Base-by-base conservation (phyloP, 2,329 filamentous ascomycete species). In the Penicillium sp. region DNA sequence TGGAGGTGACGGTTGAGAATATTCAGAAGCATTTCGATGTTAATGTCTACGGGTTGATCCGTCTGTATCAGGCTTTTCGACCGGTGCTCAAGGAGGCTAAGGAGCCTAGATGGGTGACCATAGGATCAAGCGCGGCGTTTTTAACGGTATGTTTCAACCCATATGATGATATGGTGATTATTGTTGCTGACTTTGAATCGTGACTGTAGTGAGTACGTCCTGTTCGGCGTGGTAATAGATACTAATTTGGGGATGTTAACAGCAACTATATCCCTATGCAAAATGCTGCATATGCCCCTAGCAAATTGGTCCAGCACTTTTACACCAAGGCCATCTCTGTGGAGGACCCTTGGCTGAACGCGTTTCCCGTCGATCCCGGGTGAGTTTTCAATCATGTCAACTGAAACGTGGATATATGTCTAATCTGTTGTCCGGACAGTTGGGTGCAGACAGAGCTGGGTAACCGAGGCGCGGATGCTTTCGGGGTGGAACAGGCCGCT, bases 21-120 rank as follows among this genome's bases (percentile, higher is more conserved):
- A 28, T 77, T 0, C 43, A 55, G 16, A 57, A 65, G 14, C 67
- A 74, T 53, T 60, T 71, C 35, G 59, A 66, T 5, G 63, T 70
- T 33, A 75, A 76, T 56, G 61, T 58, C 6, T 62, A 74, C 21
- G 76, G 75, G 2, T 64, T 74, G 9, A 28, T 56, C 26, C 21
- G 40, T 21, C 52, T 61, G 9, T 63, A 59, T n/a, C 59, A 63
- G 52, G 60, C 59, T 0, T 59, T 63, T 33, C 5, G 55, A 20
- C 55, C 40, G 12, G 35, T 62, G 2, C 51, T 63, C 3, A 55
- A 57, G 50, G 33, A 50, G 9, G 49, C 59, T 2, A 53, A 47
- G 7, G 56, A 59, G 26, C 57, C 61, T 1, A 63, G 57, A 40
- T 58, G 54, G 52, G 60, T 63, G 52, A 60, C 57, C 5, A 60